These are phyloP conservation scores for Globisporangium spinosum DNA, from an alignment of 352 stramenopile genomes.

Conservation along the genomic window DNA sequence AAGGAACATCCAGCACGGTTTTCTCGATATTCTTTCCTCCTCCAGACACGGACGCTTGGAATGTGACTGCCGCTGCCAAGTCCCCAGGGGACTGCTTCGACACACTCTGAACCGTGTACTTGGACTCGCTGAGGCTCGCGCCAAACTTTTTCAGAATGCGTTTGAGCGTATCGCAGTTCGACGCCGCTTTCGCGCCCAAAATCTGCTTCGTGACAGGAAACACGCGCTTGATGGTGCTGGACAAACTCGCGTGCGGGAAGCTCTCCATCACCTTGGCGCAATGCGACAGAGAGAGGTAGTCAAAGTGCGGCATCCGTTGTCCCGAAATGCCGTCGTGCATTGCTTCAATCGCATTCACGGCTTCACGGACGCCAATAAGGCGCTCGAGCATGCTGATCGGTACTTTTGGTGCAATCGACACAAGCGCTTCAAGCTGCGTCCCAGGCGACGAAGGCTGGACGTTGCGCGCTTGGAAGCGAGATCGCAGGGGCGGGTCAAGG, in stretches of 20 bases:
- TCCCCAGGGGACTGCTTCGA: slow-evolving; percentile 24
- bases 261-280: slow-evolving; percentile 45
- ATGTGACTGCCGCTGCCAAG: slow-evolving; percentile 23
- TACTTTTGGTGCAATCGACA: slow-evolving; percentile 42
- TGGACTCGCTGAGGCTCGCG: slow-evolving; percentile 21
- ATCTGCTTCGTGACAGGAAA: slow-evolving; percentile 58
- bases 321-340: slow-evolving; percentile 38
- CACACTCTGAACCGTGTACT: slow-evolving; percentile 38
- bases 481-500: slow-evolving; percentile 84
- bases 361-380: slow-evolving; percentile 66
- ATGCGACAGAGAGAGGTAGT: slow-evolving; percentile 56
- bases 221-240: slow-evolving; percentile 36
- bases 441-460: slow-evolving; percentile 59
- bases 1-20: slow-evolving; percentile 34
- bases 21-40: slow-evolving; percentile 3
- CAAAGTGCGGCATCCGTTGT: slow-evolving; percentile 69
- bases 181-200: slow-evolving; percentile 32
- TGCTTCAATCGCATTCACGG: slow-evolving; percentile 67
- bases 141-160: slow-evolving; percentile 55
- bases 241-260: slow-evolving; percentile 45
- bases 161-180: slow-evolving; percentile 47
- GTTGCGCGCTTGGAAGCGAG: slow-evolving; percentile 80
- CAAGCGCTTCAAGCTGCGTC: slow-evolving; percentile 54
- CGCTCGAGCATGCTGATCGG: slow-evolving; percentile 53
- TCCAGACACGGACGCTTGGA: slow-evolving; percentile 7